A percentile compares a stretch with the other conserved stretches of the same genome.
These are phyloP conservation scores for Alloascoidea africana DNA, from an alignment of 805 yeast genomes.

Conservation along the genomic window DNA sequence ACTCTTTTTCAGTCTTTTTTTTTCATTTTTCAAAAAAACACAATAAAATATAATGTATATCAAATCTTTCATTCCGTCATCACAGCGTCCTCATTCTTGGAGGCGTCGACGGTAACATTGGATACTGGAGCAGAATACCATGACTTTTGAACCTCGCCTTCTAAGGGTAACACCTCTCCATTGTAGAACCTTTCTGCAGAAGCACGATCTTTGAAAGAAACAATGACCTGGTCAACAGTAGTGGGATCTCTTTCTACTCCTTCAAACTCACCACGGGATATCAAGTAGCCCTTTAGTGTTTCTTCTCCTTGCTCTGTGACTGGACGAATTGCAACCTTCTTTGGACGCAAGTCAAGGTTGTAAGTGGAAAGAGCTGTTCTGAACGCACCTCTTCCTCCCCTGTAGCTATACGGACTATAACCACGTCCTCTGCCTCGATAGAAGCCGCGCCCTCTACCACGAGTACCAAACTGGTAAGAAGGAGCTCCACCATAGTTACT, in stretches of 20 bases:
- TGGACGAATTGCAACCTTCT: constrained; percentile 17
- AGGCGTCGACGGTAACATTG: no score
- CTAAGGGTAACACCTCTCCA: constrained; percentile 13
- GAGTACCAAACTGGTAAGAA: constrained; percentile 8
- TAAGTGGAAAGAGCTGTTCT: constrained; percentile 12
- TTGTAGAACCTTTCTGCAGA: constrained; percentile 22
- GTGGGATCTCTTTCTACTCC: constrained; percentile 8
- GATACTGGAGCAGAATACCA: constrained; percentile 9
- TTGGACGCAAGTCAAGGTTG: constrained; percentile 22
- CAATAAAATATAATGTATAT: neutral
- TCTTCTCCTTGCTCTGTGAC: constrained; percentile 17
- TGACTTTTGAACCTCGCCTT: constrained; percentile 15
- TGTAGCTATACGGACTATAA: constrained; percentile 12
- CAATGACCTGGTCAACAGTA: constrained; percentile 7
- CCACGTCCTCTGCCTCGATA: constrained; percentile 10
- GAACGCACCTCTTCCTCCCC: constrained; percentile 10
- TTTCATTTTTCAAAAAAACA: neutral
- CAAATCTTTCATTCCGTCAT: neutral
- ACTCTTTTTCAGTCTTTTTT: neutral
- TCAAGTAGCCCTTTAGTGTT: constrained; percentile 15
- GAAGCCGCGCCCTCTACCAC: constrained; percentile 9
- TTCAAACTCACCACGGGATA: constrained; percentile 13
- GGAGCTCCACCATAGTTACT: constrained; percentile 7
- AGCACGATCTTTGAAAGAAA: constrained; percentile 19
- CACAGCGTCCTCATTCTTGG: neutral